Conservation (phyloP, 306 rosid species). For the Quercus ilex region DNA sequence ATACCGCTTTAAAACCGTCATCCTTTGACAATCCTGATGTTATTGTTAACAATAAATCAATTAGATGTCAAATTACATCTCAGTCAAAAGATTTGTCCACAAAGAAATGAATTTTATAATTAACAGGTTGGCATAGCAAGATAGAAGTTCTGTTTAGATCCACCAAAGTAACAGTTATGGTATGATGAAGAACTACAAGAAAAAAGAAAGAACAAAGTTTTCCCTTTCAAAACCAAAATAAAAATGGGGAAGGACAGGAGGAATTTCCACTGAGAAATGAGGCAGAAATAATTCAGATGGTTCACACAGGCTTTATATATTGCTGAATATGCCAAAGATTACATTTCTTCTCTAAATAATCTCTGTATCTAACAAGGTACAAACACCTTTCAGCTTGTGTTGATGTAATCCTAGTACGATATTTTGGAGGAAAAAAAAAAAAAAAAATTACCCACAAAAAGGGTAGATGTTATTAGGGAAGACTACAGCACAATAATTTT, state of each 20-base stretch:
- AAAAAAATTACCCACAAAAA: no score
- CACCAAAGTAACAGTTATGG: not conserved
- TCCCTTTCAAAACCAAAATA: not conserved
- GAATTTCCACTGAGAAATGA: not conserved
- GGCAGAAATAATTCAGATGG: not conserved
- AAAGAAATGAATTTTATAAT: not conserved
- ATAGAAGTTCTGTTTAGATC: not conserved
- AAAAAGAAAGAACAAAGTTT: not conserved
- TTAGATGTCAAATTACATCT: conserved; percentile 1
- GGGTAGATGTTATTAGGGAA: no score
- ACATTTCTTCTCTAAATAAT: no score
- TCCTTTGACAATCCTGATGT: conserved; percentile 33
- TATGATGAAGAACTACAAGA: not conserved
- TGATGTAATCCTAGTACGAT: no score
- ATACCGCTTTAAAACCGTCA: conserved; percentile 69
- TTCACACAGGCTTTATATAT: no score
- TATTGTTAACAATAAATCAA: not conserved
- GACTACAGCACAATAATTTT: no score
- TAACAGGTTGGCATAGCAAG: no score
- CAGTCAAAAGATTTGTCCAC: not conserved
- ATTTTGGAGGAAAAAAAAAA: no score
- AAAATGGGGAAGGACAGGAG: no score
- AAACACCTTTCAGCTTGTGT: not conserved
- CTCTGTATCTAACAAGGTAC: no score
- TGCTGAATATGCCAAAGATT: no score